Conservation (phyloP, 2,329 filamentous ascomycete genomes). For the Hymenoscyphus infarciens region DNA sequence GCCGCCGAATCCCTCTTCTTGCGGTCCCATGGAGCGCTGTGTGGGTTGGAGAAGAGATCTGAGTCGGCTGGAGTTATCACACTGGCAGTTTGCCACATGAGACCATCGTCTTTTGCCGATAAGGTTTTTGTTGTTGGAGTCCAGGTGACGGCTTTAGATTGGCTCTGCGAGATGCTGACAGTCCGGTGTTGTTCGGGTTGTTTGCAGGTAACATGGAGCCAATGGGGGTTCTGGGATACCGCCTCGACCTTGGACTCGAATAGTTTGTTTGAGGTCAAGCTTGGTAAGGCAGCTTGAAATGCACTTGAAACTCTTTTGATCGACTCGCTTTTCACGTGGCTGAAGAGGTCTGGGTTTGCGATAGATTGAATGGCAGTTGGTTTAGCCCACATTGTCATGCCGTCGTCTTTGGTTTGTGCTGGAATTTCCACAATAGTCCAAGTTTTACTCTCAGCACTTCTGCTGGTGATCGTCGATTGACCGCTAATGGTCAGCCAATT, state of each 20-base stretch:
- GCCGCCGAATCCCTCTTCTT: slow-evolving; percentile 19
- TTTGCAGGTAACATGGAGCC: slow-evolving; percentile 17
- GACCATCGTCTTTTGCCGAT: slow-evolving; percentile 3
- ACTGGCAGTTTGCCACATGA: slow-evolving; percentile 21
- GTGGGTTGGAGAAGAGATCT: slow-evolving; percentile 19
- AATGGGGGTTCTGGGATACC: slow-evolving; percentile 12
- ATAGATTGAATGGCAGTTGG: background rate
- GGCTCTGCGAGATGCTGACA: background rate
- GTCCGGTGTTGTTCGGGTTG: background rate
- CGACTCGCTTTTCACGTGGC: slow-evolving; percentile 10
- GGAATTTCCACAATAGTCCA: background rate
- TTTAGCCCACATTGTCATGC: background rate
- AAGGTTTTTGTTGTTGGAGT: slow-evolving; percentile 4
- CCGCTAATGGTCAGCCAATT: slow-evolving; percentile 1
- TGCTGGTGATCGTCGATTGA: background rate
- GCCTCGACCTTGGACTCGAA: slow-evolving; percentile 13
- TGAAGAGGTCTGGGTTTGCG: background rate
- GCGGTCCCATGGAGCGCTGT: slow-evolving; percentile 21
- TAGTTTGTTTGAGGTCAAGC: slow-evolving; percentile 19
- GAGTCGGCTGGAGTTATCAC: background rate
- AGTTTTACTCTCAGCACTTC: background rate
- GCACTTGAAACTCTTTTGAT: background rate
- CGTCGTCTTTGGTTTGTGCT: background rate
- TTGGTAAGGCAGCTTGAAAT: slow-evolving; percentile 11
- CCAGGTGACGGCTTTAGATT: slow-evolving; percentile 8